Evolutionary conservation across 139 green algal genomes (phyloP).

Genomic region (Nannochloris sp.): DNA sequence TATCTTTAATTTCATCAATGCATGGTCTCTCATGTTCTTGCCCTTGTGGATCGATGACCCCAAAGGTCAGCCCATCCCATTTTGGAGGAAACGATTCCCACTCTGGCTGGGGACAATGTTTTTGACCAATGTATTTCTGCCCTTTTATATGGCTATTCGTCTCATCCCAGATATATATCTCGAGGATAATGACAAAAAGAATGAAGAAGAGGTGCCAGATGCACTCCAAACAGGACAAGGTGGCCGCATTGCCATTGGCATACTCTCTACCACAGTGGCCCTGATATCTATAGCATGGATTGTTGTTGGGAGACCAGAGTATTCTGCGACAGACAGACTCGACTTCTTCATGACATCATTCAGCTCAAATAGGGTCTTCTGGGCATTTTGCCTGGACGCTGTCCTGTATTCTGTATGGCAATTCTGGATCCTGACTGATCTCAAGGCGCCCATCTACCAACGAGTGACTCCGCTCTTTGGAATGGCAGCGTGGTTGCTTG

Average conservation of each 20-base stretch:
- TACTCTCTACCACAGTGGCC: slow-evolving; percentile 29
- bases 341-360: slow-evolving; percentile 34
- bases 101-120: slow-evolving; percentile 65
- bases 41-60: slow-evolving; percentile 55
- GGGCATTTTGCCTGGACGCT: slow-evolving; percentile 70
- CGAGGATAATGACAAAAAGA: background rate
- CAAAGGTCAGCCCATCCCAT: slow-evolving; percentile 25
- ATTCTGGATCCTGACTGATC: slow-evolving; percentile 42
- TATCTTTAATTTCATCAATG: slow-evolving; percentile 70
- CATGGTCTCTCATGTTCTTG: slow-evolving; percentile 66
- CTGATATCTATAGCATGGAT: slow-evolving; percentile 58
- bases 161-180: slow-evolving; percentile 29
- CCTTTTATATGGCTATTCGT: slow-evolving; percentile 61
- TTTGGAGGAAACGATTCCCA: slow-evolving; percentile 12
- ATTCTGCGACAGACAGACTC: slow-evolving; percentile 34
- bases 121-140: slow-evolving; percentile 78
- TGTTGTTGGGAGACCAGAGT: slow-evolving; percentile 50
- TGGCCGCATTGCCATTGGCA: slow-evolving; percentile 11
- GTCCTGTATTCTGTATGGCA: slow-evolving; percentile 71
- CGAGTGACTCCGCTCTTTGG: slow-evolving; percentile 69
- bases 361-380: slow-evolving; percentile 55
- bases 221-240: background rate
- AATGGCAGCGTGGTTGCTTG: slow-evolving; percentile 47
- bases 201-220: background rate
- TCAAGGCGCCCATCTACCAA: slow-evolving; percentile 25